These are phyloP conservation scores for Tulasnella sp. DNA, from an alignment of 768 basidiomycete species.

Conservation along the genomic window DNA sequence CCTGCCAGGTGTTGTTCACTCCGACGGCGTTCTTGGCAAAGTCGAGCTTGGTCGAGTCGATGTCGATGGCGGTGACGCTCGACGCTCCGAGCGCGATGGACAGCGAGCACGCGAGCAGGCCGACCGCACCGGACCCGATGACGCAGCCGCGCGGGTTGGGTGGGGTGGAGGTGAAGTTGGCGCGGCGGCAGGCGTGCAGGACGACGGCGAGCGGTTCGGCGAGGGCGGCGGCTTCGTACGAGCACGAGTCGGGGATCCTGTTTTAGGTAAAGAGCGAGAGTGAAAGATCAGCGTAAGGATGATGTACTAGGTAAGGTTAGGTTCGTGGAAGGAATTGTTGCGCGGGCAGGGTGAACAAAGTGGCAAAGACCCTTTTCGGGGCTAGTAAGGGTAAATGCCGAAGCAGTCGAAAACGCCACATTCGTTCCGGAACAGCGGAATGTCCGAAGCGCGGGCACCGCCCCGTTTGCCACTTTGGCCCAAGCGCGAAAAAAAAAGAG, in stretches of 20 bases:
- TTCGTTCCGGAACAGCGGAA: neutral
- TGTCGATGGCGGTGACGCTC: constrained; percentile 75
- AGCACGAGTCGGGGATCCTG: constrained; percentile 70
- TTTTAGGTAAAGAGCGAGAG: neutral
- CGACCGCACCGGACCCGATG: constrained; percentile 90
- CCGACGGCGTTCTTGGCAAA: constrained; percentile 55
- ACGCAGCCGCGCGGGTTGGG: constrained; percentile 58
- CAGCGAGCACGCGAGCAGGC: constrained; percentile 83
- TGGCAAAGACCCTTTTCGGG: constrained; percentile 1
- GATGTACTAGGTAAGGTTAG: neutral
- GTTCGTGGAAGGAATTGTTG: constrained; percentile 17
- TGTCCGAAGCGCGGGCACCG: neutral
- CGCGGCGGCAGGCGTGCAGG: constrained; percentile 56
- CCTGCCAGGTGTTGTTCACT: constrained; percentile 24
- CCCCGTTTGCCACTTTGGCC: neutral
- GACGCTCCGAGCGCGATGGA: constrained; percentile 52
- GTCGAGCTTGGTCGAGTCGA: constrained; percentile 74
- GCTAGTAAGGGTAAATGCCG: neutral
- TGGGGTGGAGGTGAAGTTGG: constrained; percentile 36
- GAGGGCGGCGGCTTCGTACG: constrained; percentile 78
- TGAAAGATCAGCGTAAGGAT: neutral
- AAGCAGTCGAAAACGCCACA: neutral
- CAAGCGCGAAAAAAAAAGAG: neutral
- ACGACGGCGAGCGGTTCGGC: constrained; percentile 94
- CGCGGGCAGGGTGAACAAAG: constrained; percentile 13